These are phyloP conservation scores for Alternaria metachromatica DNA, from an alignment of 2,329 filamentous ascomycete species.

Conservation along the genomic window DNA sequence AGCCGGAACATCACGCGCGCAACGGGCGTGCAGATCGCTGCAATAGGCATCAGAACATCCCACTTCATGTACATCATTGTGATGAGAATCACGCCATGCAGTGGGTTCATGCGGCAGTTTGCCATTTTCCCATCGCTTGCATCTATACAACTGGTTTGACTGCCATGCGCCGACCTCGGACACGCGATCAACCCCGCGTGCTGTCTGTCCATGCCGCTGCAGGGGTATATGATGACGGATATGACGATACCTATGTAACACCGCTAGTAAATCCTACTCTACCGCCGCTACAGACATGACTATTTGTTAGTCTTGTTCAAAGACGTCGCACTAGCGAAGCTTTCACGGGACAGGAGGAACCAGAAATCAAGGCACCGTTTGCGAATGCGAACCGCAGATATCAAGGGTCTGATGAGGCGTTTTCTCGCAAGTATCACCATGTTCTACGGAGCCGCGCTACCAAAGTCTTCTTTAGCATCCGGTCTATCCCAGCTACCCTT, in stretches of 20 bases:
- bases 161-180: not conserved
- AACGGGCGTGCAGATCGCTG: conserved; percentile 46
- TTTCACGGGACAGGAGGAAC: not conserved
- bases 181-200: conserved; percentile 10
- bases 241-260: conserved; percentile 1
- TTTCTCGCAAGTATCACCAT: not conserved
- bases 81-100: conserved; percentile 25
- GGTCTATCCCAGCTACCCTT: conserved; percentile 73
- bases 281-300: not conserved
- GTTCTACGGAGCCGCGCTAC: conserved; percentile 30
- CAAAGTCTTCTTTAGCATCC: conserved; percentile 74
- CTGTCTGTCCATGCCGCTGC: not conserved
- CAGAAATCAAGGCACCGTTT: not conserved
- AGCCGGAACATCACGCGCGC: conserved; percentile 42
- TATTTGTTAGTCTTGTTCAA: not conserved
- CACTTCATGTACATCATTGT: conserved; percentile 20
- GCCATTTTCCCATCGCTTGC: not conserved
- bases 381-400: not conserved
- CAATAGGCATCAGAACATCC: conserved; percentile 14
- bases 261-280: not conserved
- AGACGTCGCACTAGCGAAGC: not conserved
- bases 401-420: not conserved
- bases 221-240: not conserved
- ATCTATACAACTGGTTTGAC: not conserved
- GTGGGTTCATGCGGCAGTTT: conserved; percentile 1